phyloP scores from a whole-genome alignment of 225 moss, liverwort and hornwort species.

The Straminergon stramineum region DNA sequence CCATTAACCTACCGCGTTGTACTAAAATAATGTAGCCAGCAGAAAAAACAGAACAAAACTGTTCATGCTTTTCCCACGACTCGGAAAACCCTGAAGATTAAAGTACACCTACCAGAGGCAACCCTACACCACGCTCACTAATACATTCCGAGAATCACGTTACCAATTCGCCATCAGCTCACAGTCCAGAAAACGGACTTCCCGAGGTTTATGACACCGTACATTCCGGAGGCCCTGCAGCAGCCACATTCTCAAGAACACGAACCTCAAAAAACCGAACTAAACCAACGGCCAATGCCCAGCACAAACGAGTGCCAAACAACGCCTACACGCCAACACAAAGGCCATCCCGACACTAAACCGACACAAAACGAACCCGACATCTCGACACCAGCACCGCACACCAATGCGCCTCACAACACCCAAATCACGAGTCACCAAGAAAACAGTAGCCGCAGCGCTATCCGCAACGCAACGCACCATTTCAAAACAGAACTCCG shows the following conservation, averaged over 20 bases:
- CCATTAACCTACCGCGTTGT: background rate
- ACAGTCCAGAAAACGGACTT: background rate
- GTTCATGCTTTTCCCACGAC: background rate
- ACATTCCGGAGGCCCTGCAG: background rate
- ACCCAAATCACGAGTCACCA: background rate
- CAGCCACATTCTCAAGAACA: background rate
- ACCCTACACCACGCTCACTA: background rate
- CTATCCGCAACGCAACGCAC: background rate
- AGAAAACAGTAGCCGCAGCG: background rate
- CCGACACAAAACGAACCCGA: background rate
- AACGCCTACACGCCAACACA: background rate
- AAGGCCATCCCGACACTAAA: background rate
- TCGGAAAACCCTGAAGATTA: background rate
- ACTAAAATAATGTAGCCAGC: background rate
- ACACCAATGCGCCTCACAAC: background rate
- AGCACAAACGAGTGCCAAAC: background rate
- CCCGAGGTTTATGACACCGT: background rate
- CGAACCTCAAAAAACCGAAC: background rate
- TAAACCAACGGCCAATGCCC: background rate
- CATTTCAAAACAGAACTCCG: background rate
- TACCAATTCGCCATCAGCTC: background rate
- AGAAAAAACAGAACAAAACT: background rate
- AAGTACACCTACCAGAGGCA: background rate
- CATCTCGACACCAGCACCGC: background rate
- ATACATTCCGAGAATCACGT: background rate